phyloP scores from a whole-genome alignment of 164 flowering plant genomes.

The Tetracentron sinense region DNA sequence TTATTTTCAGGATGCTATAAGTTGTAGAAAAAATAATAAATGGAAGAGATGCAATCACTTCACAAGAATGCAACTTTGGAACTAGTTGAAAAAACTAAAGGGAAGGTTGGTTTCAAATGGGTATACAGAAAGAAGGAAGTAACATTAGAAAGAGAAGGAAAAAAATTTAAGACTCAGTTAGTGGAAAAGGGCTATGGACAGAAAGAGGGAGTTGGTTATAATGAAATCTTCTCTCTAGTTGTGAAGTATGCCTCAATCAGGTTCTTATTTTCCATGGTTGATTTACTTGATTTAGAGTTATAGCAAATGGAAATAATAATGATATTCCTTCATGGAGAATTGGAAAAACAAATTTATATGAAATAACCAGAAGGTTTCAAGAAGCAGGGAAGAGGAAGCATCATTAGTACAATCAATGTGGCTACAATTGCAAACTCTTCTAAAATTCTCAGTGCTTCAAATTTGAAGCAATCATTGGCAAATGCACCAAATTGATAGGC shows the following conservation, averaged over 20 bases:
- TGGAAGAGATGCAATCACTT: neutral
- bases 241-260: constrained; percentile 2
- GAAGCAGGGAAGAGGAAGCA: neutral
- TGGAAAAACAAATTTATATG: neutral
- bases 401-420: too few species aligned
- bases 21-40: neutral
- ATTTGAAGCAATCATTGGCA: too few species aligned
- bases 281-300: neutral
- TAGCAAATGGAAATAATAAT: neutral
- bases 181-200: neutral
- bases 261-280: constrained; percentile 5
- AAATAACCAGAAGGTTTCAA: neutral
- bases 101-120: neutral
- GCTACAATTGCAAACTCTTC: too few species aligned
- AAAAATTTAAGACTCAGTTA: neutral
- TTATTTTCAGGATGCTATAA: neutral
- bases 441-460: too few species aligned
- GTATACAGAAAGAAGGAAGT: neutral
- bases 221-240: constrained; percentile 11
- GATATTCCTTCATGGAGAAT: neutral
- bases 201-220: constrained; percentile 7
- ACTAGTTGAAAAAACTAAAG: neutral
- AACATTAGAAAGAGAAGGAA: neutral
- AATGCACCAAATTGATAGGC: too few species aligned
- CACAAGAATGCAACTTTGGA: neutral